Conservation (phyloP, 2,329 filamentous ascomycete genomes). For the Ceratocystis variospora region DNA sequence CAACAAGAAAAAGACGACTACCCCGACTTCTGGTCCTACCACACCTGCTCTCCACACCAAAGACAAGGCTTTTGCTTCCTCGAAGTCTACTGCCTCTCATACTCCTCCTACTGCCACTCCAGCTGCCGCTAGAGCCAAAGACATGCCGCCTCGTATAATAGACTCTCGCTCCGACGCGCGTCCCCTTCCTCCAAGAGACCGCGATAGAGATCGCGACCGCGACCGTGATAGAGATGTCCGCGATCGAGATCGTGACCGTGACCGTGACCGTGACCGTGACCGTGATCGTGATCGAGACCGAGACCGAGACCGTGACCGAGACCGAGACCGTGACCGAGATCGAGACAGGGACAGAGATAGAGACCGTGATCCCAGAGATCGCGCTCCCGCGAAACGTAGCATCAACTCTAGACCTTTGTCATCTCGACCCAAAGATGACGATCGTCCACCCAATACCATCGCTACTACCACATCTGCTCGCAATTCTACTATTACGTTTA, state of each 20-base stretch:
- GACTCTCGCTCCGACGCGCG: neutral
- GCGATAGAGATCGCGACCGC: slow-evolving; percentile 11
- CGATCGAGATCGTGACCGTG: neutral
- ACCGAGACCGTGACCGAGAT: slow-evolving; percentile 11
- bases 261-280: slow-evolving; percentile 9
- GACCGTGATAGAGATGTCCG: neutral
- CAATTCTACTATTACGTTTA: neutral
- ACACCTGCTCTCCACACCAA: neutral
- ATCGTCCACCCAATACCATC: neutral
- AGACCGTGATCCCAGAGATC: slow-evolving; percentile 13
- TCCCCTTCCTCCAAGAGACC: slow-evolving; percentile 2
- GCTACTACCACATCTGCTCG: neutral
- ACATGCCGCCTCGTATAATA: slow-evolving; percentile 1
- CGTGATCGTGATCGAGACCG: neutral
- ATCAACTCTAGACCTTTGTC: slow-evolving; percentile 5
- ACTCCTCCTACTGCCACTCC: neutral
- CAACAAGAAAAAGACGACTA: slow-evolving; percentile 36
- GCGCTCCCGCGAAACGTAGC: neutral
- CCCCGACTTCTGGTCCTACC: neutral
- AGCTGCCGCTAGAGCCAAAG: neutral
- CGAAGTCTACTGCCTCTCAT: neutral
- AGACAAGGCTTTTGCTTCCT: neutral
- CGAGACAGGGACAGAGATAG: slow-evolving; percentile 10
- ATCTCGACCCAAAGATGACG: slow-evolving; percentile 8
- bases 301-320: neutral